A percentile compares a stretch with the other conserved stretches of the same genome.
phyloP scores from a whole-genome alignment of 2,329 filamentous ascomycete genomes.

The Cladosporium halotolerans region DNA sequence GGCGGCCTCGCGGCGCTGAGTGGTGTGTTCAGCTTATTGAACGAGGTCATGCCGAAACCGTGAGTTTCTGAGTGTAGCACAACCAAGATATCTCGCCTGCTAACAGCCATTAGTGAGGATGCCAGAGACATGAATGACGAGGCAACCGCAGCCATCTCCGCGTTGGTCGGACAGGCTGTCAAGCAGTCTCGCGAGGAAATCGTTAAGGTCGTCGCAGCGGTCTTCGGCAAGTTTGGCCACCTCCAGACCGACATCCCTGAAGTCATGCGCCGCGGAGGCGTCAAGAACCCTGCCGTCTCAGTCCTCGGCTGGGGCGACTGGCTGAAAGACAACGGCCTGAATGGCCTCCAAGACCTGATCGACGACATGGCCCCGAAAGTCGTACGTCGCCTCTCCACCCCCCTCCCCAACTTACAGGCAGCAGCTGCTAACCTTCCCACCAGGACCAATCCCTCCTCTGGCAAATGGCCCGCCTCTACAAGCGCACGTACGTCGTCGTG shows the following conservation, averaged over 20 bases:
- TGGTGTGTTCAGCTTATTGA: too few relatives aligned
- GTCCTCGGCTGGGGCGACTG: constrained; percentile 3
- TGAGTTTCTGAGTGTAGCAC: too few relatives aligned
- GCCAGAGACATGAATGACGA: background rate
- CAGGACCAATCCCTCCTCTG: constrained; percentile 7
- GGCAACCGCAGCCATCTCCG: background rate
- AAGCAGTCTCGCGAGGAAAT: background rate
- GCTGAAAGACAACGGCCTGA: background rate
- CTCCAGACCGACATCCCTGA: background rate
- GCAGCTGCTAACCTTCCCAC: background rate
- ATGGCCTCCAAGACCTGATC: too few relatives aligned
- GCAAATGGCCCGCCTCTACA: constrained; percentile 8
- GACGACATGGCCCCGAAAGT: background rate
- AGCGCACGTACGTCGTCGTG: constrained; percentile 1
- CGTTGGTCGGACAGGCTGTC: background rate
- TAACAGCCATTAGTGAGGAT: background rate
- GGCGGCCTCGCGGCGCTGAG: too few relatives aligned
- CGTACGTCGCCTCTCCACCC: background rate
- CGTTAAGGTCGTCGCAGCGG: background rate
- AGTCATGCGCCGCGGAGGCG: background rate
- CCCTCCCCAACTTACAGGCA: too few relatives aligned
- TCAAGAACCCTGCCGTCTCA: background rate
- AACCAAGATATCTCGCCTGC: too few relatives aligned
- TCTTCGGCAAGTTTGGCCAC: background rate
- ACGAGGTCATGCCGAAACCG: too few relatives aligned